A percentile compares a stretch with the other conserved stretches of the same genome.
Evolutionary conservation across 2,329 filamentous ascomycete species (phyloP).

Genomic region (Colletotrichum viniferum): DNA sequence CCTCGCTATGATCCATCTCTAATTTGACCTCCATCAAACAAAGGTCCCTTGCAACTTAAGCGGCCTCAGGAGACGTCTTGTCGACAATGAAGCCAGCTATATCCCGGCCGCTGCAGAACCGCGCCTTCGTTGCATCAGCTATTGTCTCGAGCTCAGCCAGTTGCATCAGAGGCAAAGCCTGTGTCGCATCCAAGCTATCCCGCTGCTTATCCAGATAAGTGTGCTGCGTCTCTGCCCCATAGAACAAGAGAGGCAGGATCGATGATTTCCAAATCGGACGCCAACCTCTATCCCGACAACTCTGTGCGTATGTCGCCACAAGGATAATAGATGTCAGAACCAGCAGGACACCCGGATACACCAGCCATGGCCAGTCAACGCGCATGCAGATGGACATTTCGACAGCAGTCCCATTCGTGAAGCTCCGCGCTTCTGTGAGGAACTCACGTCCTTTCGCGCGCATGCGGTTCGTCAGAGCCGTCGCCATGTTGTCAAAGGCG

Average conservation of each 20-base stretch:
- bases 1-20: background rate
- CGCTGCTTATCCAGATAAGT: background rate
- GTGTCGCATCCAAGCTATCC: background rate
- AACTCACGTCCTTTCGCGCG: background rate
- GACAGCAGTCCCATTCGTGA: background rate
- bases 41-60: background rate
- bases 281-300: background rate
- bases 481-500: background rate
- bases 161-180: background rate
- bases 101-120: background rate
- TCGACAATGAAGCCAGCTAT: background rate
- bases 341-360: background rate
- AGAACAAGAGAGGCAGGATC: background rate
- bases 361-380: background rate
- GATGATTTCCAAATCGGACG: background rate
- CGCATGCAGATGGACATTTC: background rate
- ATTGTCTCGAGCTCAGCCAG: background rate
- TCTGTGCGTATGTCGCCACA: background rate
- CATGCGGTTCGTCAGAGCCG: background rate
- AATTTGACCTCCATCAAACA: accelerated
- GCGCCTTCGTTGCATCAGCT: background rate
- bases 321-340: background rate
- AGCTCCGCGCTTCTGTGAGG: background rate
- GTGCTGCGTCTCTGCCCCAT: background rate
- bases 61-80: background rate